Percentiles rank a stretch among this genome's conserved stretches.
Evolutionary conservation across 1,139 yeast species (phyloP).

Genomic region (Meyerozyma carpophila): DNA sequence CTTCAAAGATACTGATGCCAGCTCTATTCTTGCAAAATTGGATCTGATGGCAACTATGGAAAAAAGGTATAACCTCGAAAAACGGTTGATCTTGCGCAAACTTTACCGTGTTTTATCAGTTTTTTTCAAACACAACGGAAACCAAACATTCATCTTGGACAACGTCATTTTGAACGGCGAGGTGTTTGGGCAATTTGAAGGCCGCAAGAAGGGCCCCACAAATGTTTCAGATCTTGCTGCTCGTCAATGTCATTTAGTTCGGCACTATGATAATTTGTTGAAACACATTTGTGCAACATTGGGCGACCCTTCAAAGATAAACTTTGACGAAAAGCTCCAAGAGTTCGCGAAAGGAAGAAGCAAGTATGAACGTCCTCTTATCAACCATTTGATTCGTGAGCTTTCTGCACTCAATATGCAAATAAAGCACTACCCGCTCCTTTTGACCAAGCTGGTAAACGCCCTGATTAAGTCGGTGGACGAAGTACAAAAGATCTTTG

Average conservation of each 20-base stretch:
- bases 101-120: slow-evolving; percentile 24
- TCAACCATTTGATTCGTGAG: not conserved
- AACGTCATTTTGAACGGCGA: slow-evolving; percentile 26
- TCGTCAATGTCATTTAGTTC: not conserved
- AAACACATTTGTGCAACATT: not conserved
- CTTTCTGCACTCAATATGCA: not conserved
- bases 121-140: slow-evolving; percentile 31
- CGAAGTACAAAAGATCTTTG: not conserved
- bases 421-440: not conserved
- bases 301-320: not conserved
- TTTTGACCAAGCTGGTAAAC: not conserved
- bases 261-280: slow-evolving; percentile 1
- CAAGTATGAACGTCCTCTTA: not conserved
- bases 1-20: slow-evolving; percentile 12
- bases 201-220: not conserved
- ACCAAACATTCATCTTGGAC: slow-evolving; percentile 31
- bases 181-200: slow-evolving; percentile 24
- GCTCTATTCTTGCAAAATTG: slow-evolving; percentile 11
- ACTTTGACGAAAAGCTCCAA: not conserved
- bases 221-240: not conserved
- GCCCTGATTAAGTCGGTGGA: not conserved
- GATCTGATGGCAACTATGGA: slow-evolving; percentile 9
- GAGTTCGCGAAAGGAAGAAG: not conserved
- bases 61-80: slow-evolving; percentile 11
- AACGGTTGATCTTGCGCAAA: slow-evolving; percentile 20